Evolutionary conservation across 2,329 filamentous ascomycete species (phyloP).

Genomic region (Dothideomycetes sp.): DNA sequence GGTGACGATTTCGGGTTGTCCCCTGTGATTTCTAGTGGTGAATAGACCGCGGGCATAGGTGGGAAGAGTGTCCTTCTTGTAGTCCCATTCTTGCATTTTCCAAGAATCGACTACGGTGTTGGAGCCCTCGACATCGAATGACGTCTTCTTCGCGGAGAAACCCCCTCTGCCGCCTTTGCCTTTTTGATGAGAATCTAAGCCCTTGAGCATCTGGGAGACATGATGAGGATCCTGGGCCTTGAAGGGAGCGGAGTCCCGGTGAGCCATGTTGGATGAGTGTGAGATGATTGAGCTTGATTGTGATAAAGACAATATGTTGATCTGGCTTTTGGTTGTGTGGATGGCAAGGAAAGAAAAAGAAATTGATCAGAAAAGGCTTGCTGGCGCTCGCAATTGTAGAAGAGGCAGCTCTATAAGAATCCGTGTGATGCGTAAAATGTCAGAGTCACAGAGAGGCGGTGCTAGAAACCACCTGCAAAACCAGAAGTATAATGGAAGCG

Average conservation of each 20-base stretch:
- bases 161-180: slow-evolving; percentile 40
- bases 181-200: slow-evolving; percentile 50
- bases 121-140: slow-evolving; percentile 56
- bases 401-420: too few relatives aligned
- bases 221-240: slow-evolving; percentile 57
- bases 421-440: too few relatives aligned
- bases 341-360: too few relatives aligned
- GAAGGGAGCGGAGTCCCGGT: slow-evolving; percentile 46
- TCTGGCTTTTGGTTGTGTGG: too few relatives aligned
- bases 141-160: slow-evolving; percentile 71
- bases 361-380: too few relatives aligned
- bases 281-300: neutral
- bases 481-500: too few relatives aligned
- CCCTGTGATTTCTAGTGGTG: slow-evolving; percentile 59
- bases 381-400: too few relatives aligned
- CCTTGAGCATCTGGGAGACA: slow-evolving; percentile 53
- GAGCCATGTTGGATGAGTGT: slow-evolving; percentile 35
- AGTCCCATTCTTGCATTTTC: slow-evolving; percentile 91
- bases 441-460: too few relatives aligned
- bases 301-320: too few relatives aligned
- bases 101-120: slow-evolving; percentile 73
- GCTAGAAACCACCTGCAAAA: too few relatives aligned
- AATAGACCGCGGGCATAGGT: slow-evolving; percentile 92
- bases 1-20: slow-evolving; percentile 65
- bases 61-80: slow-evolving; percentile 76